Evolutionary conservation across 1,284 basidiomycete genomes (phyloP), one percentile per base, ranked within the genome.

Genomic region (Ustilago curta): DNA sequence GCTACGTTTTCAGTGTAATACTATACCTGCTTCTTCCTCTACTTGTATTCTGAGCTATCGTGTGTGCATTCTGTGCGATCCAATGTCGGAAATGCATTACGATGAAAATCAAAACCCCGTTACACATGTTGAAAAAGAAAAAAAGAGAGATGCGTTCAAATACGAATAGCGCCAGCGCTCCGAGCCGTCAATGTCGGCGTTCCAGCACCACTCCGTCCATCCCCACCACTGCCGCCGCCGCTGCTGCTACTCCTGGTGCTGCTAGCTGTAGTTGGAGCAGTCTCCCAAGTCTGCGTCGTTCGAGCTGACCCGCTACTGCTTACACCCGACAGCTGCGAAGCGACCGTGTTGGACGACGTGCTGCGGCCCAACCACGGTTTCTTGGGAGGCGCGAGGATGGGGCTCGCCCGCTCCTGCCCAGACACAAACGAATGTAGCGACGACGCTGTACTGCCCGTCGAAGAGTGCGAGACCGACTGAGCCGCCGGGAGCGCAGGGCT

Each of bases 1-100:
- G 43, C 11, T 21, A 19, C 31, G 18, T 25, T 25, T 8, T 49
- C 47, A 64, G 62, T 65, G 62, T 58, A 65, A 58, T 56, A 58
- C 55, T 59, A 58, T 54, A 25, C 23, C 27, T 39, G 21, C 21
- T 14, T 32, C 44, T 29, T 14, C 42, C 44, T 29, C 32, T 19
- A 12, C 27, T 42, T 2, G 27, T 27, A 27, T 44, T 8, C 18
- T 43, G 40, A 43, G n/a, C 21, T 29, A 16, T 45, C 32, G 14
- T 44, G 23, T 27, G 19, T 51, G 50, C 9, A 19, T 6, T 31
- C 35, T 14, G 35, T 37, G 29, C 29, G 8, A 12, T 35, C 8
- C 9, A 35, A 35, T 11, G 8, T 35, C 3, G 8, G 32, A 11
- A 35, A 14, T 12, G 14, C 35, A 37, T 37, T 37, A 37, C 35